Conservation (phyloP, 2,329 filamentous ascomycete genomes). For the Phyllosticta paracitricarpa region DNA sequence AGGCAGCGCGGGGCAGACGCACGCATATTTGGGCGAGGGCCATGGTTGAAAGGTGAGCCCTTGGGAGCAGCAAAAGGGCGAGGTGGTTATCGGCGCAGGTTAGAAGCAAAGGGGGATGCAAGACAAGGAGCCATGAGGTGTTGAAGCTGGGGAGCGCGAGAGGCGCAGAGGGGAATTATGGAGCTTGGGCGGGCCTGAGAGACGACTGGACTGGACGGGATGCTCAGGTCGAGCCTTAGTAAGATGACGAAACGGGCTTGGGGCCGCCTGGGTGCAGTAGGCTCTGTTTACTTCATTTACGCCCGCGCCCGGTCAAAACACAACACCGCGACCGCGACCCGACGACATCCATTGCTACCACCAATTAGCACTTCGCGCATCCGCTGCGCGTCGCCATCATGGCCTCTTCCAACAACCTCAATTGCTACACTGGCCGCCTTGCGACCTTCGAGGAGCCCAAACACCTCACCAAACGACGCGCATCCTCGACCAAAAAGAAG, state of each 20-base stretch:
- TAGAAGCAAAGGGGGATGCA: background rate
- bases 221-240: background rate
- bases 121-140: constrained; percentile 4
- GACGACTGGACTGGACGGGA: background rate
- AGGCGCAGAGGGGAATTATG: background rate
- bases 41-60: constrained; percentile 3
- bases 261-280: background rate
- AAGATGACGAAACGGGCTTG: background rate
- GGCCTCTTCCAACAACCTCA: constrained; percentile 37
- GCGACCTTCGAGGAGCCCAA: constrained; percentile 65
- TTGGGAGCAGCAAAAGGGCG: too few relatives aligned
- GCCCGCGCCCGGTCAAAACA: background rate
- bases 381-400: constrained; percentile 13
- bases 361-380: background rate
- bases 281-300: background rate
- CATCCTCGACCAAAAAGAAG: constrained; percentile 53
- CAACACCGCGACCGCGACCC: background rate
- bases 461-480: constrained; percentile 56
- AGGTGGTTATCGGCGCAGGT: constrained; percentile 7
- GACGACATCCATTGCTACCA: constrained; percentile 3
- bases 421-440: constrained; percentile 65
- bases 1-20: constrained; percentile 5
- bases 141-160: too few relatives aligned
- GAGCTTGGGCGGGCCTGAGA: constrained; percentile 5
- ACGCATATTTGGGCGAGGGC: constrained; percentile 10